Evolutionary conservation across 2,329 filamentous ascomycete species (phyloP).

Genomic region (Knoxdaviesia capensis): DNA sequence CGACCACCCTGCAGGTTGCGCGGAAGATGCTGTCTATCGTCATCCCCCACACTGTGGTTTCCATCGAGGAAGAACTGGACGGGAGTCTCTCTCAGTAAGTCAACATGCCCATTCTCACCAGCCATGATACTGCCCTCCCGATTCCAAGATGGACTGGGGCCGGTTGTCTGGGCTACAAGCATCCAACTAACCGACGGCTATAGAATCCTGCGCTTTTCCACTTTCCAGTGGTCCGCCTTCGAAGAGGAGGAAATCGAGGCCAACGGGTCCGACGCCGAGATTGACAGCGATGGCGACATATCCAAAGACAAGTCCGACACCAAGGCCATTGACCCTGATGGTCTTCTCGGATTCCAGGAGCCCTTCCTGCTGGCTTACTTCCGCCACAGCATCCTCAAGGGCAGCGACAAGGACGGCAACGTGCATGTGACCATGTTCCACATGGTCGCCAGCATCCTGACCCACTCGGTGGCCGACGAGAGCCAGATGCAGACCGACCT

Average conservation of each 20-base stretch:
- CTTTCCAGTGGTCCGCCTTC: too few species aligned
- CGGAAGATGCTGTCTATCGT: not conserved
- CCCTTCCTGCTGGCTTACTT: not conserved
- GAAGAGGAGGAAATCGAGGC: not conserved
- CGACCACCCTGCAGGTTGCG: not conserved
- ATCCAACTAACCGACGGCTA: not conserved
- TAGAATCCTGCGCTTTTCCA: conserved; percentile 1
- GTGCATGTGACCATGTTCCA: conserved; percentile 1
- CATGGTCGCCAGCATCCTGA: not conserved
- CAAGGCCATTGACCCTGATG: not conserved
- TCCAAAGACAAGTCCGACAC: not conserved
- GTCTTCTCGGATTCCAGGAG: conserved; percentile 1
- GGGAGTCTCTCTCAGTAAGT: too few species aligned
- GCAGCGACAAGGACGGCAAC: not conserved
- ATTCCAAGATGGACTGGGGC: not conserved
- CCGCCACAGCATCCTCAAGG: not conserved
- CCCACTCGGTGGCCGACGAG: not conserved
- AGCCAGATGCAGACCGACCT: not conserved
- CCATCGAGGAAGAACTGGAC: conserved; percentile 2
- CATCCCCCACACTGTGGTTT: not conserved
- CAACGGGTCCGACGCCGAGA: not conserved
- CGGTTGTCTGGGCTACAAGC: not conserved
- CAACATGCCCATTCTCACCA: too few species aligned
- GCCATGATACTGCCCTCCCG: too few species aligned
- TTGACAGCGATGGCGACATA: conserved; percentile 1